A percentile compares a stretch with the other conserved stretches of the same genome.
These are phyloP conservation scores for Ustilago shanxiensis DNA, from an alignment of 1,284 basidiomycete species.

Conservation along the genomic window DNA sequence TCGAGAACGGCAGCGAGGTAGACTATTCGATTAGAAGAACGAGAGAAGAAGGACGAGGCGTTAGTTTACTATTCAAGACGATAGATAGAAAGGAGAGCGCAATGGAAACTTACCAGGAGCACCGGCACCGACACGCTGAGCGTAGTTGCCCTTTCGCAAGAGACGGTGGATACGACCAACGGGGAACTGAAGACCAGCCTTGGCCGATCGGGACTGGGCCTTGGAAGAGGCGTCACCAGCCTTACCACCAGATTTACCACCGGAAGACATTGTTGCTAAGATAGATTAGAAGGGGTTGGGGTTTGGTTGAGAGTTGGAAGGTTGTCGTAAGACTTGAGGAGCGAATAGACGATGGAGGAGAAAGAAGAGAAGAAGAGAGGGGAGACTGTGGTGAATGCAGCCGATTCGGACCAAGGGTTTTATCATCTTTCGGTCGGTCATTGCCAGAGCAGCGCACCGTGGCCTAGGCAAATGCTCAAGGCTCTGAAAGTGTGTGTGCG, in stretches of 20 bases:
- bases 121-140: slow-evolving; percentile 80
- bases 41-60: background rate
- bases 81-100: background rate
- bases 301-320: slow-evolving; percentile 14
- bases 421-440: slow-evolving; percentile 33
- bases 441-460: slow-evolving; percentile 11
- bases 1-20: slow-evolving; percentile 91
- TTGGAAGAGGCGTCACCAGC: slow-evolving; percentile 72
- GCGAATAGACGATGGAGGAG: slow-evolving; percentile 27
- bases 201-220: slow-evolving; percentile 81
- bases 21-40: slow-evolving; percentile 73
- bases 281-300: slow-evolving; percentile 20
- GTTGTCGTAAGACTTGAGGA: slow-evolving; percentile 38
- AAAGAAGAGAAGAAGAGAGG: slow-evolving; percentile 19
- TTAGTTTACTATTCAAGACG: slow-evolving; percentile 7
- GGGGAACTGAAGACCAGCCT: slow-evolving; percentile 82
- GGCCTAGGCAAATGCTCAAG: too few relatives aligned
- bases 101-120: slow-evolving; percentile 77
- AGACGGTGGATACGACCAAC: slow-evolving; percentile 96
- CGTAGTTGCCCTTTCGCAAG: slow-evolving; percentile 88
- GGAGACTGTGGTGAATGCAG: slow-evolving; percentile 18
- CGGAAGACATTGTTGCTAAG: slow-evolving; percentile 62
- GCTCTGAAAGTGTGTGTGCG: too few relatives aligned
- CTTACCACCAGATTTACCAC: slow-evolving; percentile 72
- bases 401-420: slow-evolving; percentile 43